phyloP scores from a whole-genome alignment of 306 rosid species.

The Fragaria iinumae region DNA sequence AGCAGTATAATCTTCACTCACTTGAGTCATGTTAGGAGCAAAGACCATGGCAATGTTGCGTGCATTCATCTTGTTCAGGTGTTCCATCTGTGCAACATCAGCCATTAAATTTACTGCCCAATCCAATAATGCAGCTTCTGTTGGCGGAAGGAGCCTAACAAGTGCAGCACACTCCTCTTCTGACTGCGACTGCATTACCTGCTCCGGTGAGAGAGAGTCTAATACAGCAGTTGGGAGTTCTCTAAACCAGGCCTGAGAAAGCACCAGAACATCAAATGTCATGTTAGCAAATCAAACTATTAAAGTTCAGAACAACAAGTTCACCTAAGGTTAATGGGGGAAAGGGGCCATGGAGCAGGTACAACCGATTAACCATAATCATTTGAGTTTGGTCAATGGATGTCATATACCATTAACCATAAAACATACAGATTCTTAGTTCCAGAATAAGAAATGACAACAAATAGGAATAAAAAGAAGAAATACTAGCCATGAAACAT shows the following conservation, averaged over 20 bases:
- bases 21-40: constrained; percentile 98
- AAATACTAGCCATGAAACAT: constrained; percentile 2
- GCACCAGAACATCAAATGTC: constrained; percentile 15
- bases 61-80: constrained; percentile 94
- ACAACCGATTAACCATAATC: neutral
- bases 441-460: neutral
- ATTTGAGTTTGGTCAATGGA: neutral
- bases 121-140: constrained; percentile 87
- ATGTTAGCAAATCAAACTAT: neutral
- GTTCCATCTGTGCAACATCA: constrained; percentile 85
- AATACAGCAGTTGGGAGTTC: constrained; percentile 88
- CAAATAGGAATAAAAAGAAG: neutral
- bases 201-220: constrained; percentile 92
- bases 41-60: constrained; percentile 98
- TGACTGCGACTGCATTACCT: constrained; percentile 88
- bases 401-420: neutral
- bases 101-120: constrained; percentile 98
- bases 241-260: constrained; percentile 90
- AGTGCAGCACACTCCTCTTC: constrained; percentile 90
- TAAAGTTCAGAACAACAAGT: neutral
- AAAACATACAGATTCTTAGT: neutral
- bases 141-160: constrained; percentile 75
- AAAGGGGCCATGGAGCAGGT: neutral
- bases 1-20: constrained; percentile 41
- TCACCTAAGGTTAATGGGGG: neutral